A percentile compares a stretch with the other conserved stretches of the same genome.
phyloP scores from a whole-genome alignment of 2,329 filamentous ascomycete genomes.

The Acrodontium crateriforme region DNA sequence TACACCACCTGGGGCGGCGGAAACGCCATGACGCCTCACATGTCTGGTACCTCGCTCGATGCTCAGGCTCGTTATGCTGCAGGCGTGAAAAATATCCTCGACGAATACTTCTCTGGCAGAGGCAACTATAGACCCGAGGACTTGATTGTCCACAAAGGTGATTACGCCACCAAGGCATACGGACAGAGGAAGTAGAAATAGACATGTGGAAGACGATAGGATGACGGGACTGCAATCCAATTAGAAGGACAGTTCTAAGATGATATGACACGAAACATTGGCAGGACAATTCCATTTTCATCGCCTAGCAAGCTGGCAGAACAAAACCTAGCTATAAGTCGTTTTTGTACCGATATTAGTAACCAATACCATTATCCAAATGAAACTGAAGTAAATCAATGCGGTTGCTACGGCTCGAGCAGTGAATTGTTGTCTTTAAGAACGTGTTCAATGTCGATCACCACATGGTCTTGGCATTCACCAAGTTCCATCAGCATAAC shows the following conservation, averaged over 20 bases:
- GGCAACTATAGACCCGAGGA: constrained; percentile 83
- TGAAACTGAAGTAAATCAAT: no score
- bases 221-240: no score
- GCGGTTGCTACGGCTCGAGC: no score
- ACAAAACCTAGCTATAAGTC: no score
- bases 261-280: not conserved
- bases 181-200: constrained; percentile 43
- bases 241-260: not conserved
- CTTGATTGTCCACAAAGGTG: constrained; percentile 75
- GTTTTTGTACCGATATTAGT: no score
- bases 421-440: no score
- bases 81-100: constrained; percentile 68
- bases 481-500: no score
- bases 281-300: not conserved
- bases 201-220: constrained; percentile 4
- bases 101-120: constrained; percentile 78
- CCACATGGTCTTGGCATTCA: no score
- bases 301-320: no score
- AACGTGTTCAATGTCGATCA: no score
- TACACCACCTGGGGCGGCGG: constrained; percentile 93
- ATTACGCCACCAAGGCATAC: constrained; percentile 92
- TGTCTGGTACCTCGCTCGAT: constrained; percentile 97
- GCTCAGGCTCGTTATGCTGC: constrained; percentile 61
- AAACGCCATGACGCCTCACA: constrained; percentile 98
- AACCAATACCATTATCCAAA: no score